Evolutionary conservation across 108 stramenopile species (phyloP).

Genomic region (Conticribra guillardii): DNA sequence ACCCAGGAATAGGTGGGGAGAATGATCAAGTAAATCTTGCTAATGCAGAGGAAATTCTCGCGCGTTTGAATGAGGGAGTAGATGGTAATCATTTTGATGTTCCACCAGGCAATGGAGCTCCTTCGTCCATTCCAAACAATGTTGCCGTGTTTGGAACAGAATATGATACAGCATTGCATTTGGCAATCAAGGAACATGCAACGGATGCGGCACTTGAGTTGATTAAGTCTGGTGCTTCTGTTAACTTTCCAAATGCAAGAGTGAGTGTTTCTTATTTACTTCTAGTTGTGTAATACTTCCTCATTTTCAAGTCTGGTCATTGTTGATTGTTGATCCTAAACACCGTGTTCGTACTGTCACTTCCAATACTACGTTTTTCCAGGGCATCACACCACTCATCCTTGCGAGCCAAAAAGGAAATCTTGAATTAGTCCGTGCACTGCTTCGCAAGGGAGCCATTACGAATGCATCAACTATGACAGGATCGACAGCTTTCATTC

Average conservation of each 20-base stretch:
- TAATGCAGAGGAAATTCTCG: not conserved
- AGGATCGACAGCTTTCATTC: constrained; percentile 85
- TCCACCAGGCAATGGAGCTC: not conserved
- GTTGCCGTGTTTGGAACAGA: constrained; percentile 47
- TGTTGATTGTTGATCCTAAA: no score
- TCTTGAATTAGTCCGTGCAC: constrained; percentile 57
- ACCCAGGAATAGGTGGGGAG: not conserved
- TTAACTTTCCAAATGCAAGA: constrained; percentile 51
- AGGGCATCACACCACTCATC: constrained; percentile 84
- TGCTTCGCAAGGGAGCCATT: constrained; percentile 54
- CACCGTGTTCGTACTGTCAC: no score
- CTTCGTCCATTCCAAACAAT: not conserved
- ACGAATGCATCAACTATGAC: constrained; percentile 46
- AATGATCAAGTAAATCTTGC: not conserved
- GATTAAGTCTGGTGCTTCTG: constrained; percentile 44
- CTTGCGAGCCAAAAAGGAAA: constrained; percentile 80
- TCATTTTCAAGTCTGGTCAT: not conserved
- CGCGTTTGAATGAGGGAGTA: not conserved
- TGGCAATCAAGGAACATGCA: constrained; percentile 46
- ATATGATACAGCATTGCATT: constrained; percentile 51
- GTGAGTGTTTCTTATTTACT: constrained; percentile 4
- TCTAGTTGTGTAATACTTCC: not conserved
- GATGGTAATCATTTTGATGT: not conserved
- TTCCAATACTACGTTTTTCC: no score
- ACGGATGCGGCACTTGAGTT: constrained; percentile 48